These are phyloP conservation scores for Vitis vinifera DNA, from an alignment of 164 flowering plant species.

Conservation along the genomic window ASM3070453v1 NC_081821.1:17749001-17749500, in stretches of 20 bases:
- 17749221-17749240: too few relatives aligned
- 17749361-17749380: not conserved
- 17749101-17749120: not conserved
- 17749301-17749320: not conserved
- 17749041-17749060: constrained; percentile 43
- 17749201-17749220: too few relatives aligned
- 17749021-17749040: constrained; percentile 89
- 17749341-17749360: constrained; percentile 8
- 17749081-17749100: too few relatives aligned
- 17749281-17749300: not conserved
- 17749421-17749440: not conserved
- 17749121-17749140: not conserved
- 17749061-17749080: not conserved
- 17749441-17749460: constrained; percentile 10
- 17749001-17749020: constrained; percentile 63
- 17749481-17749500: constrained; percentile 16
- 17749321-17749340: not conserved
- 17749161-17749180: too few relatives aligned
- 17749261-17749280: constrained; percentile 11
- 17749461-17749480: constrained; percentile 18
- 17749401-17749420: constrained; percentile 2
- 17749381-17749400: constrained; percentile 12
- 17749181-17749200: too few relatives aligned
- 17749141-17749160: too few relatives aligned
- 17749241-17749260: too few relatives aligned